Conservation (phyloP, 176 grass and related monocot genomes). For the Lolium multiflorum region DNA sequence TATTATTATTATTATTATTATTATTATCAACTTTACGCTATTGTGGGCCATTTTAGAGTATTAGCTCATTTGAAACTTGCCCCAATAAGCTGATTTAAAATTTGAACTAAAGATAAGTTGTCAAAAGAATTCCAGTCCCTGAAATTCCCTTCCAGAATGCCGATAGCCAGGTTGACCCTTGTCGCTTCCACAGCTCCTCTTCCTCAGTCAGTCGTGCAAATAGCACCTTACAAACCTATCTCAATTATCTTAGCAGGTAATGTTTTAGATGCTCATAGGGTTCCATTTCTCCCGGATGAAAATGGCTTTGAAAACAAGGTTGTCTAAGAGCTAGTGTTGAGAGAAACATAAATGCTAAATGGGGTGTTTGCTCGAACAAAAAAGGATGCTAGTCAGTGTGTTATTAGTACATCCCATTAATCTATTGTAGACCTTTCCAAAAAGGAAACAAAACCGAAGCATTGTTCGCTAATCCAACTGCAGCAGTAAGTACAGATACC, state of each 20-base stretch:
- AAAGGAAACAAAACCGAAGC: slow-evolving; percentile 12
- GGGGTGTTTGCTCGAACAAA: not conserved
- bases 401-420: not conserved
- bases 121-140: not conserved
- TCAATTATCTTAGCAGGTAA: not conserved
- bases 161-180: not conserved
- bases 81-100: not conserved
- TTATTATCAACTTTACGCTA: not conserved
- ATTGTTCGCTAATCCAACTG: not conserved
- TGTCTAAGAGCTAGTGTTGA: not conserved
- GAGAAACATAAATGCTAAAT: slow-evolving; percentile 14
- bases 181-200: not conserved
- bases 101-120: not conserved
- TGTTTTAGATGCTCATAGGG: slow-evolving; percentile 1
- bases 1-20: not conserved
- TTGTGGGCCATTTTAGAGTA: not conserved
- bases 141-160: not conserved
- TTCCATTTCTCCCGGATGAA: slow-evolving; percentile 3
- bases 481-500: not conserved
- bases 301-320: not conserved
- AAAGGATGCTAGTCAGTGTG: not conserved
- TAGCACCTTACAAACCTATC: not conserved
- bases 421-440: not conserved
- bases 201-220: not conserved
- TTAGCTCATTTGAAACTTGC: not conserved